A percentile compares a stretch with the other conserved stretches of the same genome.
Evolutionary conservation across 2,329 filamentous ascomycete genomes (phyloP).

Genomic region (Stagonosporopsis rhizophila): DNA sequence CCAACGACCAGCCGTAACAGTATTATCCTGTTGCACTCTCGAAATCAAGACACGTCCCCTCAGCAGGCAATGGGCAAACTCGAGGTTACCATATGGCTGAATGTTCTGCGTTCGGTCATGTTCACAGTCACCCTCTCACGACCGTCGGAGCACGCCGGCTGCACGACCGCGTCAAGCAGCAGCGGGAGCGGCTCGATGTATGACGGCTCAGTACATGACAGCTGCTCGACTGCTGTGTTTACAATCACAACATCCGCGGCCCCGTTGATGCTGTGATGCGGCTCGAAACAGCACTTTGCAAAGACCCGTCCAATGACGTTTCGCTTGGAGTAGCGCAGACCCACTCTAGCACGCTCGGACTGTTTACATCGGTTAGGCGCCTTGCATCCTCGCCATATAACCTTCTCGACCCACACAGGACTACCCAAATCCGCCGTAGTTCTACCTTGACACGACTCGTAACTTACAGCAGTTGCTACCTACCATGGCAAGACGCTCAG

Average conservation of each 20-base stretch:
- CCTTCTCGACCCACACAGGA: slow-evolving; percentile 36
- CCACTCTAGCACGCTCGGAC: not conserved
- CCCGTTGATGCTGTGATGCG: slow-evolving; percentile 8
- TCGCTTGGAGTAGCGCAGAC: slow-evolving; percentile 6
- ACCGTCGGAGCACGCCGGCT: not conserved
- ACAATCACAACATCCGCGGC: slow-evolving; percentile 16
- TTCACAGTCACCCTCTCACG: not conserved
- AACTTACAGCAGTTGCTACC: slow-evolving; percentile 16
- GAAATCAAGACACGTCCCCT: no score
- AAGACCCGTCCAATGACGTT: slow-evolving; percentile 16
- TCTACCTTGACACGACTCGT: slow-evolving; percentile 14
- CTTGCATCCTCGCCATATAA: slow-evolving; percentile 14
- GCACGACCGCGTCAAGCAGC: slow-evolving; percentile 3
- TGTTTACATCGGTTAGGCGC: slow-evolving; percentile 20
- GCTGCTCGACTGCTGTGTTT: slow-evolving; percentile 17
- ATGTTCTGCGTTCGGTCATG: not conserved
- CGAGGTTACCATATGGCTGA: not conserved
- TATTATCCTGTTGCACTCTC: no score
- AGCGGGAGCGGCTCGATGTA: slow-evolving; percentile 12
- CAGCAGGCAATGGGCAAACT: not conserved
- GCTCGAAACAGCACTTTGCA: not conserved
- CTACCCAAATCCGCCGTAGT: slow-evolving; percentile 29
- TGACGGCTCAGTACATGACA: slow-evolving; percentile 13
- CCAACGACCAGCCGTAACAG: no score
- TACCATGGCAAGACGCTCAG: slow-evolving; percentile 48